Conservation (phyloP, 2,329 filamentous ascomycete genomes). For the Phaeosphaeria sp. region DNA sequence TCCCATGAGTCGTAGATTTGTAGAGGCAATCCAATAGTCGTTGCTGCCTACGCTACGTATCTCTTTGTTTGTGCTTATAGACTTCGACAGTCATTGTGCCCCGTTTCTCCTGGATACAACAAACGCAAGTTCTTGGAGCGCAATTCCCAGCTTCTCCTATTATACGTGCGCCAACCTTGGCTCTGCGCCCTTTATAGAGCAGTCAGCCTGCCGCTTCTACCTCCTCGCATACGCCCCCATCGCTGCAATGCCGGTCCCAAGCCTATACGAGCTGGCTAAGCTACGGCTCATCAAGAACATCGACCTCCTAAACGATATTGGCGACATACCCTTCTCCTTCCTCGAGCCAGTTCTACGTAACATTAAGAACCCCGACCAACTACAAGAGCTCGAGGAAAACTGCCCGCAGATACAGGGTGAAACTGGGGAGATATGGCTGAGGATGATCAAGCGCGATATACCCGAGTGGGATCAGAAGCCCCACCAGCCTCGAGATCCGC, state of each 20-base stretch:
- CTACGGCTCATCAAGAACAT: constrained; percentile 52
- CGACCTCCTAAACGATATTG: constrained; percentile 69
- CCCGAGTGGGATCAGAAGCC: constrained; percentile 69
- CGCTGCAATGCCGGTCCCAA: constrained; percentile 42
- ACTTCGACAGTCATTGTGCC: background rate
- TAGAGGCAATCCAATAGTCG: background rate
- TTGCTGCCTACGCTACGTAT: constrained; percentile 4
- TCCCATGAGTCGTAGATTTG: background rate
- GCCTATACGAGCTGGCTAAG: constrained; percentile 49
- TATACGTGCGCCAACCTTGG: background rate
- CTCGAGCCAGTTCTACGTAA: constrained; percentile 73
- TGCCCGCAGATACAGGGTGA: constrained; percentile 78
- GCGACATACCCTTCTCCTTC: constrained; percentile 71
- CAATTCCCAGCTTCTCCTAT: background rate
- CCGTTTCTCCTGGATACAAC: background rate
- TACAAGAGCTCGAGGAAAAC: constrained; percentile 73
- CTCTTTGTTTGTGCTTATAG: background rate
- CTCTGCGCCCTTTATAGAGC: background rate
- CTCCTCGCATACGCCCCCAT: background rate
- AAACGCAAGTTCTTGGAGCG: background rate
- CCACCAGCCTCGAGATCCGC: constrained; percentile 68
- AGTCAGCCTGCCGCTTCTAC: background rate
- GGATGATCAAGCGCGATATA: constrained; percentile 80
- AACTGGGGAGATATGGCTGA: constrained; percentile 76
- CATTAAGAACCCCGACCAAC: constrained; percentile 75